Conservation (phyloP, 441 rosid species). For the Francoa sonchifolia region DNA sequence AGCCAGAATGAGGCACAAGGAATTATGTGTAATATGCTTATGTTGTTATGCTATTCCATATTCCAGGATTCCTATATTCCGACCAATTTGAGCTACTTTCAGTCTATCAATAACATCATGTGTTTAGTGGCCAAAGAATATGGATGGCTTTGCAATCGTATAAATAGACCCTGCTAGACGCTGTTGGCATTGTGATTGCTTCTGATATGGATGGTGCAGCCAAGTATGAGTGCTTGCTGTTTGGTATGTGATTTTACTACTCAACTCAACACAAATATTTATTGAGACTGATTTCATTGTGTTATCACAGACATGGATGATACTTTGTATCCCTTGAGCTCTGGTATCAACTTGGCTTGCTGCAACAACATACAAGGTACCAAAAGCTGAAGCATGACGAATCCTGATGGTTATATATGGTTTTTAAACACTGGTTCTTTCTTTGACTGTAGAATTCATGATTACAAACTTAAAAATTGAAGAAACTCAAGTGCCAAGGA, state of each 20-base stretch:
- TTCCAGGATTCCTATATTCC: no score
- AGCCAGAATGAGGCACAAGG: no score
- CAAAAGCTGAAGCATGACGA: neutral
- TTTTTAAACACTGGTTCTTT: neutral
- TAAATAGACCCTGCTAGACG: no score
- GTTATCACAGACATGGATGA: conserved; percentile 46
- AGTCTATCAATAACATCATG: no score
- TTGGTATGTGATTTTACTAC: conserved; percentile 20
- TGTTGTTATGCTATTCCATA: no score
- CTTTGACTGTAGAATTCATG: conserved; percentile 37
- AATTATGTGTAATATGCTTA: no score
- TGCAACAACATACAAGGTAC: conserved; percentile 46
- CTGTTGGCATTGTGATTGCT: no score
- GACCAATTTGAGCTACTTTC: no score
- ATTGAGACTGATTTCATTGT: neutral
- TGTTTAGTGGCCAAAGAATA: no score
- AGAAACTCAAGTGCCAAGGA: conserved; percentile 47
- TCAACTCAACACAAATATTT: neutral
- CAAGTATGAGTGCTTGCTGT: conserved; percentile 46
- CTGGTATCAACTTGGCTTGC: conserved; percentile 48
- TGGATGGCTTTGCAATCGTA: no score
- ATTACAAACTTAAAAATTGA: conserved; percentile 36
- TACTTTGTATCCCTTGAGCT: conserved; percentile 46
- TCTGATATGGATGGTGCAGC: no score
- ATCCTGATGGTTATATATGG: neutral